Base-by-base conservation (phyloP, 768 basidiomycete genomes). In the Leccinum obscurum region DNA sequence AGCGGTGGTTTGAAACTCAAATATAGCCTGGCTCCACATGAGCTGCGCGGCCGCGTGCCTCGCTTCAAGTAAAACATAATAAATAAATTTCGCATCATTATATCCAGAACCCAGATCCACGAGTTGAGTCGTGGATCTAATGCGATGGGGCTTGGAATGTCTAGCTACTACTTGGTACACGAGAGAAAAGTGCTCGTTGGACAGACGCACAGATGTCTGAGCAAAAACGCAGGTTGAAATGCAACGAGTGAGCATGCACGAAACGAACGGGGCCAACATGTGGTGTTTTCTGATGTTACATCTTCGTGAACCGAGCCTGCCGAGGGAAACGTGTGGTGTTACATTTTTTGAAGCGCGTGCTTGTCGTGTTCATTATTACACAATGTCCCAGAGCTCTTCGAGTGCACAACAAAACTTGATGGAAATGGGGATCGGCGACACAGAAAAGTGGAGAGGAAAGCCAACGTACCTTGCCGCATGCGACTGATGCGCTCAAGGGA, bases 361-460 rank as follows among this genome's bases (percentile, higher is more conserved):
- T 46, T 37, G 54, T 48, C 48, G 46, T 50, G 49, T 41, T 35
- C 22, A 46, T 41, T 22, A 46, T 80, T 77, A 95, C 56, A 94
- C 83, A 68, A 97, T 87, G 72, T 95, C 93, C 95, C 95, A 96
- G 55, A 97, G 81, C 62, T 98, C 95, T 77, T 98, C 95, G 56
- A 96, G 78, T 4, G 90, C 88, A 68, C 92, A 93, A 71, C 92
- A 93, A 73, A 95, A 93, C 92, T 95, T 65, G 35, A 8, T 22
- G 13, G 26, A 37, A 59, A 51, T n/a, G 30, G 30, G 57, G 55
- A 30, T 66, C 15, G 7, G 57, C 35, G 44, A 49, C 56, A 58
- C 20, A 17, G 39, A 11, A 34, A 62, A 7, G 34, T 30, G 50
- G 50, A 24, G 41, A 17, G 44, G 50, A 24, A 44, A 44, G 26